Evolutionary conservation across 345 rosid genomes (phyloP), one percentile per base, ranked within the genome.

Genomic region (Citrus maxima): DNA sequence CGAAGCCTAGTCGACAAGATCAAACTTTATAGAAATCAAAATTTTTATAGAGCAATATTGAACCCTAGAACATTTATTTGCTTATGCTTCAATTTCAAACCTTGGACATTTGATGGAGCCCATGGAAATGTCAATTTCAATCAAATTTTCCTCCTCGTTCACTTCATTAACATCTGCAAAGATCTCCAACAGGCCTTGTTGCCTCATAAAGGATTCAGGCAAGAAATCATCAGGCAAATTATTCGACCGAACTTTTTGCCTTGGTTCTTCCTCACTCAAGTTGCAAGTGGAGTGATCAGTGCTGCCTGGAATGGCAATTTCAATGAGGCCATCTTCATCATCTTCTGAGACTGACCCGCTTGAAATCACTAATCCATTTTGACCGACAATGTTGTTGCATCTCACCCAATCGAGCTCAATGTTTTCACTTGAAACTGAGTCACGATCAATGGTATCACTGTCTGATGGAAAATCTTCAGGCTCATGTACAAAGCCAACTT

Each of bases 61-160:
- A 9, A 5, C 21, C 27, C 6, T 32, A 9, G 12, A 73, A 18
- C 30, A n/a, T 25, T 58, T 58, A n/a, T 16, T 58, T 58, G 38
- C 34, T 76, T 65, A 80, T 55, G 80, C 80, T 74, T 84, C 79
- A 79, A 85, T 78, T 38, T 79, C 79, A 78, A 76, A 72, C 72
- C 70, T 73, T 73, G 84, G 66, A 51, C 84, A 80, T 82, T 93
- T 93, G 81, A 91, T 93, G 63, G 92, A 93, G 10, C 94, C 93
- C 82, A 88, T 75, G 13, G 91, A 88, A 77, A 93, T 89, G 82
- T 93, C 98, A 80, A 93, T 90, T 85, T 93, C 98, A 79, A 93
- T 90, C 75, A 93, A 80, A 73, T 89, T 90, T 37, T 91, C 95
- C 59, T 91, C 98, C 65, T 89, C 97, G 70, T 73, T 89, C 37